A percentile compares a stretch with the other conserved stretches of the same genome.
phyloP scores from a whole-genome alignment of 2,329 filamentous ascomycete species.

The Stemphylium vesicarium region DNA sequence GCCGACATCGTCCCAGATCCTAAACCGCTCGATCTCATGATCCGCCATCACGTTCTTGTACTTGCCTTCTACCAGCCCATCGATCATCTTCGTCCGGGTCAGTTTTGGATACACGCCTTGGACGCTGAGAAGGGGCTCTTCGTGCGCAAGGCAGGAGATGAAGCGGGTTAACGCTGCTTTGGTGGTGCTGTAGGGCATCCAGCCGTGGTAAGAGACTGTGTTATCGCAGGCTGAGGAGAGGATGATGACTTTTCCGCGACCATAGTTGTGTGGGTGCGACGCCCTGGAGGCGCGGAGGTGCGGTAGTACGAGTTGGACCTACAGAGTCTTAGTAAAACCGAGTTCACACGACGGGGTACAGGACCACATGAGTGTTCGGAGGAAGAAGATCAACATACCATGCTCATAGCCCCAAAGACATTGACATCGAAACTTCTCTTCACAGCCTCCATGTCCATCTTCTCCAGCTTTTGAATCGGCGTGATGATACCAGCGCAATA shows the following conservation, averaged over 20 bases:
- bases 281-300: conserved; percentile 23
- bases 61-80: conserved; percentile 26
- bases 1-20: conserved; percentile 30
- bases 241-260: conserved; percentile 28
- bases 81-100: conserved; percentile 35
- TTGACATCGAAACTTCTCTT: conserved; percentile 32
- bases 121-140: conserved; percentile 28
- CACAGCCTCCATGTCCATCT: conserved; percentile 23
- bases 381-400: conserved; percentile 18
- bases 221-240: conserved; percentile 32
- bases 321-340: not conserved
- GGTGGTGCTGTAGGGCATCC: conserved; percentile 33
- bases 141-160: conserved; percentile 32
- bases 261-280: conserved; percentile 22
- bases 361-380: no score
- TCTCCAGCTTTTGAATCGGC: conserved; percentile 29
- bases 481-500: conserved; percentile 34
- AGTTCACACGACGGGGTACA: not conserved
- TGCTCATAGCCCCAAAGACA: conserved; percentile 33
- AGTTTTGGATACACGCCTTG: conserved; percentile 36
- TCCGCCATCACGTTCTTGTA: conserved; percentile 35
- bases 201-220: conserved; percentile 30
- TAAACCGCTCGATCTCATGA: conserved; percentile 36
- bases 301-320: conserved; percentile 30
- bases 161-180: conserved; percentile 37